A percentile compares a stretch with the other conserved stretches of the same genome.
phyloP scores from a whole-genome alignment of 164 flowering plant species.

The Paratinospora sagittata region DNA sequence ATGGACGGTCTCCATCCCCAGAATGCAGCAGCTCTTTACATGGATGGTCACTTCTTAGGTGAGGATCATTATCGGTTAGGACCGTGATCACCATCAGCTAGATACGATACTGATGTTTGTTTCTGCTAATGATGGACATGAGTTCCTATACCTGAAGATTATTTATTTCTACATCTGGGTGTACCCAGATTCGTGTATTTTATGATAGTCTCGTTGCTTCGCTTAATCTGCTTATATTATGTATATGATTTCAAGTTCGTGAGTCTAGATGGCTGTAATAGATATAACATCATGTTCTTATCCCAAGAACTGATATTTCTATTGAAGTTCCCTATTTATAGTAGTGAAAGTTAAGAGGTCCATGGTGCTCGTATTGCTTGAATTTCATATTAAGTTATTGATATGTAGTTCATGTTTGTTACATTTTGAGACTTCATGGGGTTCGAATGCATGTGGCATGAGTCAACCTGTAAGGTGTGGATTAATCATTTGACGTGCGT shows the following conservation, averaged over 20 bases:
- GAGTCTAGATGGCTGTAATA: neutral
- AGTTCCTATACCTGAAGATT: neutral
- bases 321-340: neutral
- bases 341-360: neutral
- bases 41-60: slow-evolving; percentile 79
- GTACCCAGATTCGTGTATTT: neutral
- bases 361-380: neutral
- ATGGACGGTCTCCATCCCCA: slow-evolving; percentile 93
- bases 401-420: too few species aligned
- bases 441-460: too few species aligned
- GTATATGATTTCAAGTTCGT: neutral
- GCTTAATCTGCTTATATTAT: neutral
- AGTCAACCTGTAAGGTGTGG: too few species aligned
- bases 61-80: slow-evolving; percentile 68
- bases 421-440: too few species aligned
- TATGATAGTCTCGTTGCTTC: neutral
- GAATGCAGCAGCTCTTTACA: slow-evolving; percentile 56
- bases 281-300: neutral
- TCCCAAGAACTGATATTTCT: neutral
- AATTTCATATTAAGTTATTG: neutral
- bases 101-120: neutral
- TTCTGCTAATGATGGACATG: neutral
- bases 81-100: slow-evolving; percentile 25
- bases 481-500: too few species aligned
- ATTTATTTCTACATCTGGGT: neutral